Evolutionary conservation across 2,329 filamentous ascomycete genomes (phyloP).

Genomic region (Trichoderma brevicompactum): DNA sequence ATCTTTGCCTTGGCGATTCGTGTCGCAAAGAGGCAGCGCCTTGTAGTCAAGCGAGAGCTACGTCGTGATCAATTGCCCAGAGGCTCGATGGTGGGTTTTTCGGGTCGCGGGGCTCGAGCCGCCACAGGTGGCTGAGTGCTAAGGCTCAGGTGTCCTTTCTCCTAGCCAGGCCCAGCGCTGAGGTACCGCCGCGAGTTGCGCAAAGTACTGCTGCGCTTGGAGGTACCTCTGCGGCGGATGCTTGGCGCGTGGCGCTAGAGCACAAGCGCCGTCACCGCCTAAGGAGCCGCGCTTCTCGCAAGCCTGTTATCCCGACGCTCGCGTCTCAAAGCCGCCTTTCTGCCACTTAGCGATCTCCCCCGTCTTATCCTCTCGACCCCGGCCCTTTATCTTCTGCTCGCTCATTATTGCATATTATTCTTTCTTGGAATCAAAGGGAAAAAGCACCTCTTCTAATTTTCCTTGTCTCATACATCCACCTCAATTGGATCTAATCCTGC

Average conservation of each 20-base stretch:
- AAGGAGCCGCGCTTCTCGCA: slow-evolving; percentile 19
- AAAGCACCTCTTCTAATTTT: background rate
- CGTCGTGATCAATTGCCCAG: slow-evolving; percentile 10
- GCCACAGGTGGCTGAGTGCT: slow-evolving; percentile 23
- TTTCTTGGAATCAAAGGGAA: background rate
- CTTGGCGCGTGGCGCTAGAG: background rate
- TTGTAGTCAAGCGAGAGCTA: slow-evolving; percentile 7
- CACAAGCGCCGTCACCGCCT: slow-evolving; percentile 23
- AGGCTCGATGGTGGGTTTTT: slow-evolving; percentile 21
- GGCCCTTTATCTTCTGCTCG: background rate
- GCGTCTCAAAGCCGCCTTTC: slow-evolving; percentile 23
- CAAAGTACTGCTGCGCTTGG: slow-evolving; percentile 13
- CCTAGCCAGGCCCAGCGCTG: background rate
- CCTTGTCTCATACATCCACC: background rate
- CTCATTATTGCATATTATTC: background rate
- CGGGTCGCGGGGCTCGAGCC: slow-evolving; percentile 25
- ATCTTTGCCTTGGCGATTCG: background rate
- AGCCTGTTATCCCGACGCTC: slow-evolving; percentile 2
- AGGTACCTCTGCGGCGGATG: slow-evolving; percentile 2
- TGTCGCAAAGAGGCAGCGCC: slow-evolving; percentile 5
- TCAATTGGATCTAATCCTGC: slow-evolving; percentile 27
- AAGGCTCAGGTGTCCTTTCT: background rate
- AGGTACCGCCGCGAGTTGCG: slow-evolving; percentile 5
- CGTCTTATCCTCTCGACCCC: background rate
- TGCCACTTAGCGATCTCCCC: background rate